Evolutionary conservation across 495 filamentous ascomycete genomes (phyloP), one percentile per base, ranked within the genome.

Genomic region (Hamigera avellanea): DNA sequence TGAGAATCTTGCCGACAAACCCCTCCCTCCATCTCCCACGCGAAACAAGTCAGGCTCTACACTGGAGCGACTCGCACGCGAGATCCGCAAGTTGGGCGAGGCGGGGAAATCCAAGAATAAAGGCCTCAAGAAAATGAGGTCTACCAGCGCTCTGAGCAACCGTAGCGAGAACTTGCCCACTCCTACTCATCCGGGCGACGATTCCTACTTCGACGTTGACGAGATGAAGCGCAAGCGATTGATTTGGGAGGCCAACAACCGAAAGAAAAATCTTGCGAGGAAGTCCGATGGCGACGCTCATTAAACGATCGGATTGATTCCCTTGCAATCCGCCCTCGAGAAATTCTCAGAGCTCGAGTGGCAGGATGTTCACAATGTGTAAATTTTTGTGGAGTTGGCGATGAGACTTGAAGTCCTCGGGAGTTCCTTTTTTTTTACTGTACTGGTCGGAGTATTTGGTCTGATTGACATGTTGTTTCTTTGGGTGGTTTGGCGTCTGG

Each of bases 21-120:
- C 69, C 12, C 59, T 70, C 17, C 65, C 70, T 6, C 53, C 52
- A 42, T 65, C 56, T 30, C 64, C 44, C 8, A 41, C 17, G 32
- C 51, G 47, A 42, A 45, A 40, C 34, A 35, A 34, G 44, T 12
- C 27, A 44, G 62, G 66, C 21, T 76, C 69, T 18, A 59, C 69
- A 13, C 54, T 82, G 12, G 76, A 81, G 48, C 67, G 68, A 35
- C 66, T 81, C 25, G 67, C 69, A 1, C 64, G 69, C 18, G 73
- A 78, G 39, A 46, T 81, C 33, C 66, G 66, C 32, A 72, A 67
- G 25, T 44, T 69, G 14, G 56, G 68, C 30, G 47, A 62, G 21
- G 32, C 36, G 26, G 44, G 36, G 25, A 59, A 58, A 33, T 19
- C 41, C 26, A 63, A 59, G 41, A 48, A 48, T 27, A n/a, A n/a